A percentile compares a stretch with the other conserved stretches of the same genome.
Conservation (phyloP, 2,329 filamentous ascomycete genomes). For the Cercospora brassicicola region DNA sequence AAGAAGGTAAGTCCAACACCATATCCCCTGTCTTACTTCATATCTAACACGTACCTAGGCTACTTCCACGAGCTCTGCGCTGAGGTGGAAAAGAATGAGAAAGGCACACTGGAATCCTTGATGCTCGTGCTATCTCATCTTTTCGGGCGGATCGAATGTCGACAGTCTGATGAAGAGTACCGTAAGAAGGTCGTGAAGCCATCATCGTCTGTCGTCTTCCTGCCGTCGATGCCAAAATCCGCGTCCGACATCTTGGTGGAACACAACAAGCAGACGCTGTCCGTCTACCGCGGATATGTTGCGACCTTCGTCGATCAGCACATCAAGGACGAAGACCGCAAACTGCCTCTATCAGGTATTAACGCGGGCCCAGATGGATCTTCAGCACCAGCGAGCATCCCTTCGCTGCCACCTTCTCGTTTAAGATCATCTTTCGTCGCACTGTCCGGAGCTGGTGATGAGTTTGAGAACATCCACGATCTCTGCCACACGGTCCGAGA, state of each 20-base stretch:
- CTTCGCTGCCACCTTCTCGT: constrained; percentile 43
- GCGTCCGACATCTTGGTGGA: constrained; percentile 58
- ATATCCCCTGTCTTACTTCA: not conserved
- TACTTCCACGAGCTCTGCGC: constrained; percentile 68
- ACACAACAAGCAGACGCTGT: constrained; percentile 66
- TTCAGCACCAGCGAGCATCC: constrained; percentile 27
- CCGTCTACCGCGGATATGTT: constrained; percentile 68
- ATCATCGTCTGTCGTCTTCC: constrained; percentile 64
- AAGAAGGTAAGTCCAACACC: constrained; percentile 50
- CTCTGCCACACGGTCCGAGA: constrained; percentile 65
- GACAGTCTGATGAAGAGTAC: constrained; percentile 50
- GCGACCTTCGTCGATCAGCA: constrained; percentile 68
- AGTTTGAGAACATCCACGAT: constrained; percentile 65
- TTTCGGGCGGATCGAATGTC: constrained; percentile 62
- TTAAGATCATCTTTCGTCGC: constrained; percentile 69
- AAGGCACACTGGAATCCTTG: constrained; percentile 57
- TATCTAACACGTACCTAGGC: not conserved
- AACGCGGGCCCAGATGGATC: constrained; percentile 44
- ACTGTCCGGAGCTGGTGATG: constrained; percentile 66
- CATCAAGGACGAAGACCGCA: constrained; percentile 54
- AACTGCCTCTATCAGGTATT: constrained; percentile 60
- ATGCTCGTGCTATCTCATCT: constrained; percentile 70
- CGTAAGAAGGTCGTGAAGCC: constrained; percentile 53
- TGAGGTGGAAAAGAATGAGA: constrained; percentile 53
- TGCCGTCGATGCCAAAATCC: constrained; percentile 61